Base-by-base conservation (phyloP, 2,329 filamentous ascomycete species). In the Verticillium isaacii region DNA sequence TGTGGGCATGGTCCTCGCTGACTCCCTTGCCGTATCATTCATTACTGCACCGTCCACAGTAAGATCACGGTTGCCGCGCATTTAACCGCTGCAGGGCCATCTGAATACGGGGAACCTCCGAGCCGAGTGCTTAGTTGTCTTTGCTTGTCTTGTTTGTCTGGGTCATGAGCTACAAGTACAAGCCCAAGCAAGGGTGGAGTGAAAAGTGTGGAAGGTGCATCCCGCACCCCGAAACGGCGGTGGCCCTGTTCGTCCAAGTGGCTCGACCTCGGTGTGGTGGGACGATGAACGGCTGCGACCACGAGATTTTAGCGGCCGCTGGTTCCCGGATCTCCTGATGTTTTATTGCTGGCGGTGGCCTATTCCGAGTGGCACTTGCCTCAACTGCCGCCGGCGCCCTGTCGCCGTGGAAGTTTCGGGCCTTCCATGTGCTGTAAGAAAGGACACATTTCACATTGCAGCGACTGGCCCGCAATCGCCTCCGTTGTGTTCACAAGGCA, bases 241-340 rank as follows among this genome's bases (percentile, higher is more conserved):
- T 19, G 45, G 45, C 3, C 45, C 45, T 14, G 45, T 25, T 19
- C 23, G 45, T 23, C 6, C 45, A 23, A 52, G 45, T 52, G 45
- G 45, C 45, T 52, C 45, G 45, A 52, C 45, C 45, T 11, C 34
- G 34, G 14, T 36, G 34, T 8, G n/a, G 23, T 52, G 45, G 45
- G 19, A 52, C 45, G 45, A 52, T 52, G 45, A 29, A 19, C 45
- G 19, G 45, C 45, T 23, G n/a, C 45, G 62, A 58, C 57, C 58
- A 56, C 54, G 37, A 60, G 32, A 60, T 60, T 62, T 62, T 59
- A 56, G 63, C 60, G 60, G 54, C 60, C 60, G 56, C 41, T 58
- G 59, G 60, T 56, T 52, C 63, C 52, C 60, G 57, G 50, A 66
- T 66, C 64, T 66, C 64, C 64, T 66, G 64, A 66, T 66, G 62